Evolutionary conservation across 495 filamentous ascomycete species (phyloP).

Genomic region (Glutinoglossum americanum): DNA sequence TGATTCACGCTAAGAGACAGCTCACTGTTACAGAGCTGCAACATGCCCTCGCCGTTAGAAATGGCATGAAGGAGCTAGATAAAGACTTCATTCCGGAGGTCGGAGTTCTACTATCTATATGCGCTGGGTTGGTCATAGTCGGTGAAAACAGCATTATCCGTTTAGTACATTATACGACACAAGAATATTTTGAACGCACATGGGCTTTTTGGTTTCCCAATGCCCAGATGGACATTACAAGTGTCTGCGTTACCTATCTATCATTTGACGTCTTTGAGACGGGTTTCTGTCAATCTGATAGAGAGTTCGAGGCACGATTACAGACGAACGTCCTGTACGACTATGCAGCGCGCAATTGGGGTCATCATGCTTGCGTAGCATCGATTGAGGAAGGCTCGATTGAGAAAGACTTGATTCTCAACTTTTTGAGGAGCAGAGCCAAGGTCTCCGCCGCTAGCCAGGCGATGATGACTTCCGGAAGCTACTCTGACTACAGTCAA

Average conservation of each 20-base stretch:
- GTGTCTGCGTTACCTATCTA: constrained; percentile 24
- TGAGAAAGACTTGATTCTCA: neutral
- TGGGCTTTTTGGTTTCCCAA: constrained; percentile 11
- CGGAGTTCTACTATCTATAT: constrained; percentile 23
- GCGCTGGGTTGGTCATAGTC: constrained; percentile 29
- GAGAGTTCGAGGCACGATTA: constrained; percentile 13
- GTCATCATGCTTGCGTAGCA: constrained; percentile 12
- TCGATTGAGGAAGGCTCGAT: constrained; percentile 10
- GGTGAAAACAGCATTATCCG: constrained; percentile 27
- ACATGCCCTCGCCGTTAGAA: constrained; percentile 24
- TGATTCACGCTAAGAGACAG: constrained; percentile 8
- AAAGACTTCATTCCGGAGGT: constrained; percentile 16
- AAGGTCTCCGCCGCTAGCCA: too few species aligned
- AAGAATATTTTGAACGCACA: constrained; percentile 27
- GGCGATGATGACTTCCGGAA: too few species aligned
- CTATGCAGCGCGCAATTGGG: constrained; percentile 26
- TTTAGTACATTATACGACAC: constrained; percentile 32
- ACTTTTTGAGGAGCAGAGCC: too few species aligned
- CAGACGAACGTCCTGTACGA: constrained; percentile 16
- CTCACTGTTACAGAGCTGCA: constrained; percentile 23
- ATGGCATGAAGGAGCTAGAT: constrained; percentile 16
- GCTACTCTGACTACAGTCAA: neutral
- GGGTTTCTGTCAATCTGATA: constrained; percentile 10
- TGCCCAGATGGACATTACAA: constrained; percentile 14
- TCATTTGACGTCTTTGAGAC: constrained; percentile 17